A percentile compares a stretch with the other conserved stretches of the same genome.
These are phyloP conservation scores for Rutstroemia sp. DNA, from an alignment of 2,329 filamentous ascomycete genomes.

Conservation along the genomic window DNA sequence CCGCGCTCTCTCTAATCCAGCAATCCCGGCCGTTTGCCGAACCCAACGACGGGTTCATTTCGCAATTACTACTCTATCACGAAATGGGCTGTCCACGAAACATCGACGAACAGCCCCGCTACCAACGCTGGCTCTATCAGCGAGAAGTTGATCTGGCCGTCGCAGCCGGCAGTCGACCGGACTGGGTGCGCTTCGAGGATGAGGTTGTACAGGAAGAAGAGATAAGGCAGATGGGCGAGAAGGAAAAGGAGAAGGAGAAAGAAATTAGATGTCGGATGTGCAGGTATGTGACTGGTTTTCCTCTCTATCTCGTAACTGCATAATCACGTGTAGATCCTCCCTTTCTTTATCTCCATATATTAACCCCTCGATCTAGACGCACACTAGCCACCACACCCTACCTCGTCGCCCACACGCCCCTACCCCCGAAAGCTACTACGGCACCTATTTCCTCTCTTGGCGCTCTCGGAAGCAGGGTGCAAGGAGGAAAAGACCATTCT, in stretches of 20 bases:
- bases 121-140: constrained; percentile 71
- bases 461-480: neutral
- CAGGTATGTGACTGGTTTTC: constrained; percentile 39
- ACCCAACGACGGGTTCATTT: constrained; percentile 87
- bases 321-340: neutral
- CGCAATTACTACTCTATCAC: constrained; percentile 80
- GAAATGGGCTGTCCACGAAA: constrained; percentile 72
- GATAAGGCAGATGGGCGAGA: constrained; percentile 14
- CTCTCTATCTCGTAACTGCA: neutral
- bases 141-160: constrained; percentile 59
- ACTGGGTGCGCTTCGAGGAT: constrained; percentile 76
- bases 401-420: constrained; percentile 42
- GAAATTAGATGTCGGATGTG: constrained; percentile 89
- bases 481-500: constrained; percentile 13
- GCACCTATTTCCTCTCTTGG: constrained; percentile 22
- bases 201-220: constrained; percentile 40
- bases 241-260: constrained; percentile 22
- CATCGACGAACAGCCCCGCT: constrained; percentile 62
- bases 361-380: constrained; percentile 28
- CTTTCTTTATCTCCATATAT: neutral
- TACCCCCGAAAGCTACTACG: constrained; percentile 10
- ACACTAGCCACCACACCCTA: constrained; percentile 56
- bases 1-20: constrained; percentile 62
- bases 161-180: constrained; percentile 70
- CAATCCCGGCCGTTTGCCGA: constrained; percentile 70